Conservation (phyloP, 176 grass and related monocot genomes). For the Puya raimondii region DNA sequence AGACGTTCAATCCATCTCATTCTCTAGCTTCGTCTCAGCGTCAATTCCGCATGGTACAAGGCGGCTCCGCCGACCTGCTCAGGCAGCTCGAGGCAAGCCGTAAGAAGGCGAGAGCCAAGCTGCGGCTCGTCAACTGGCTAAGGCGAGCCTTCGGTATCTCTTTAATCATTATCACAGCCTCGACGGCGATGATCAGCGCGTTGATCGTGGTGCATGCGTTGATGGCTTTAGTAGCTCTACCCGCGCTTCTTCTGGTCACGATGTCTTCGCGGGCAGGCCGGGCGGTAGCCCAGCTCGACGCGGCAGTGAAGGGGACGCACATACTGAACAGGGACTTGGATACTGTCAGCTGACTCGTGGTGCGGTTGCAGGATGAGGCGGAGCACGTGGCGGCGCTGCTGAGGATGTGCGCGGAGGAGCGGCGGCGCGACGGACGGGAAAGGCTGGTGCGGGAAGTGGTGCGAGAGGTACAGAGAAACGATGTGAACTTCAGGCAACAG, state of each 20-base stretch:
- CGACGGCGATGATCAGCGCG: slow-evolving; percentile 37
- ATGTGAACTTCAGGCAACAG: slow-evolving; percentile 66
- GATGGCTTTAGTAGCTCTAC: slow-evolving; percentile 32
- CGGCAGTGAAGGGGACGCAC: slow-evolving; percentile 63
- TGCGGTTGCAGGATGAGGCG: slow-evolving; percentile 61
- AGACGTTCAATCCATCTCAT: slow-evolving; percentile 40
- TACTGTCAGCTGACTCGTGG: slow-evolving; percentile 78
- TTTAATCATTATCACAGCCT: slow-evolving; percentile 26
- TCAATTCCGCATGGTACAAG: slow-evolving; percentile 38
- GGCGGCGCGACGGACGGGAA: slow-evolving; percentile 30
- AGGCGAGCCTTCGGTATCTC: slow-evolving; percentile 41
- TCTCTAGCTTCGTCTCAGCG: slow-evolving; percentile 38
- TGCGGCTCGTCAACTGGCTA: slow-evolving; percentile 39
- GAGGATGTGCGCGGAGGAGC: slow-evolving; percentile 46
- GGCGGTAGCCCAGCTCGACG: slow-evolving; percentile 62
- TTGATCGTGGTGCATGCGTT: slow-evolving; percentile 61
- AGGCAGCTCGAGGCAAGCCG: slow-evolving; percentile 48
- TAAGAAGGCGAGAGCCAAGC: slow-evolving; percentile 46
- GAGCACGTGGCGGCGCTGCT: slow-evolving; percentile 69
- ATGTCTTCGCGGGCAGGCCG: slow-evolving; percentile 29
- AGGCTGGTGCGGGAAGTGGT: slow-evolving; percentile 68
- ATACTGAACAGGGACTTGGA: slow-evolving; percentile 89
- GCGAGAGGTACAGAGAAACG: slow-evolving; percentile 70
- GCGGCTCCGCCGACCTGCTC: slow-evolving; percentile 45
- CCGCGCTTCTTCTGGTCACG: slow-evolving; percentile 31